Base-by-base conservation (phyloP, 192 early-diverging fungal species). In the Coemansia sp. region DNA sequence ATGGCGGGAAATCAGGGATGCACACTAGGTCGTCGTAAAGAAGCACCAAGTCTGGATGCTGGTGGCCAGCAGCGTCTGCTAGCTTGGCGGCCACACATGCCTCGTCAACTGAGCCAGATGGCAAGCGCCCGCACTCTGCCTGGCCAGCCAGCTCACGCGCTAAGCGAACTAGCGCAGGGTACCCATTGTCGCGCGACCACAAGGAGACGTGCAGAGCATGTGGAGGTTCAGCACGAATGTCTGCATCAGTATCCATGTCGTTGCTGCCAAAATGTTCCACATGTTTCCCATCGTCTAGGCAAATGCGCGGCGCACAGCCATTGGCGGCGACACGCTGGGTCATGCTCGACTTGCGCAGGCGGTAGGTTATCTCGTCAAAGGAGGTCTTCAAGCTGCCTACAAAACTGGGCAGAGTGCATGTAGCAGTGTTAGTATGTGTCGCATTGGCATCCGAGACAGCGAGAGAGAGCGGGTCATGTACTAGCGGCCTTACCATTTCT, bases 1-100 rank as follows among this genome's bases (percentile, higher is more conserved):
- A 79, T 34, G 77, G 77, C 48, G 77, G 77, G 37, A 79, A 79
- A 56, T 79, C 77, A 31, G 71, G 67, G 16, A 79, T 51, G 61
- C 71, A 73, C 4, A 72, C 55, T 35, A 79, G 58, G 42, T 73
- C 68, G 46, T 72, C 70, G 48, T 65, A 69, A 10, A 79, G 63
- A 11, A 78, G 60, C 53, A 79, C 57, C 55, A 79, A 53, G 23
- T 79, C 76, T 9, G 76, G 76, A 38, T 79, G 76, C 31, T 46
- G 33, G 40, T 53, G 37, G 8, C 76, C 76, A 14, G 51, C 42
- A 24, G 66, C 39, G 40, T 79, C 70, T 9, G 38, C 38, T 34
- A 79, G 67, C 53, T 33, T 37, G 14, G 16, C 40, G 9, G 63
- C 60, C 35, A 73, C 67, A 9, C 51, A 21, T 1, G 18, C 0